Evolutionary conservation across 1,284 basidiomycete genomes (phyloP).

Genomic region (Testicularia cyperi): DNA sequence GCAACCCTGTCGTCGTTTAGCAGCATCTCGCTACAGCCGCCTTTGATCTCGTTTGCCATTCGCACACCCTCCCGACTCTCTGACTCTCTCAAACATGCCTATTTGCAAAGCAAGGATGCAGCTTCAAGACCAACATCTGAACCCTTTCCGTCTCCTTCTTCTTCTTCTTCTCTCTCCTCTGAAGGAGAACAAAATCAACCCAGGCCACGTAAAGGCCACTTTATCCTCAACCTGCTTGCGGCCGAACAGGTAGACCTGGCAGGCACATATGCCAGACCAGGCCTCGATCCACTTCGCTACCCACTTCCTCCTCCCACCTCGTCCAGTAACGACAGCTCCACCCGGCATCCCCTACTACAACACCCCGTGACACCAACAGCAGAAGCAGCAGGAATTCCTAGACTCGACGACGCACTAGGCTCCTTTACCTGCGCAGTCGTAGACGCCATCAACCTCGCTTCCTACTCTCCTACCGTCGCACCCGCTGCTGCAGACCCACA

Average conservation of each 20-base stretch:
- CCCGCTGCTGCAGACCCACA: no score
- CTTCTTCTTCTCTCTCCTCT: no score
- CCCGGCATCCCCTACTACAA: slow-evolving; percentile 7
- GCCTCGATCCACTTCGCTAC: not conserved
- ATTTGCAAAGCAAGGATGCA: slow-evolving; percentile 1
- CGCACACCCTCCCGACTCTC: slow-evolving; percentile 20
- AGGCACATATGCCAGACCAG: not conserved
- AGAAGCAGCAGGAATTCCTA: not conserved
- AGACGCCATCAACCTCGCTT: slow-evolving; percentile 6
- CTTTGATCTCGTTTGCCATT: slow-evolving; percentile 25
- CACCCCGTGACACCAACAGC: slow-evolving; percentile 1
- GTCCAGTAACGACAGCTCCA: not conserved
- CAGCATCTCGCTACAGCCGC: slow-evolving; percentile 19
- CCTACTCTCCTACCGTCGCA: not conserved
- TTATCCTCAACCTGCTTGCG: slow-evolving; percentile 1
- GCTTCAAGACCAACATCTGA: slow-evolving; percentile 15
- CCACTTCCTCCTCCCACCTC: not conserved
- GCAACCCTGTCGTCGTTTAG: slow-evolving; percentile 33
- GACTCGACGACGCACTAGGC: slow-evolving; percentile 4
- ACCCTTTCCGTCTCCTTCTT: no score
- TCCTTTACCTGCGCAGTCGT: slow-evolving; percentile 19
- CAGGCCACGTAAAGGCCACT: no score
- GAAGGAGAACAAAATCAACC: no score
- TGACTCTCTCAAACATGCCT: slow-evolving; percentile 7
- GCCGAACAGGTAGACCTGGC: not conserved